These are phyloP conservation scores for Gossypium gossypioides DNA, from an alignment of 441 rosid genomes.

Conservation along the genomic window DNA sequence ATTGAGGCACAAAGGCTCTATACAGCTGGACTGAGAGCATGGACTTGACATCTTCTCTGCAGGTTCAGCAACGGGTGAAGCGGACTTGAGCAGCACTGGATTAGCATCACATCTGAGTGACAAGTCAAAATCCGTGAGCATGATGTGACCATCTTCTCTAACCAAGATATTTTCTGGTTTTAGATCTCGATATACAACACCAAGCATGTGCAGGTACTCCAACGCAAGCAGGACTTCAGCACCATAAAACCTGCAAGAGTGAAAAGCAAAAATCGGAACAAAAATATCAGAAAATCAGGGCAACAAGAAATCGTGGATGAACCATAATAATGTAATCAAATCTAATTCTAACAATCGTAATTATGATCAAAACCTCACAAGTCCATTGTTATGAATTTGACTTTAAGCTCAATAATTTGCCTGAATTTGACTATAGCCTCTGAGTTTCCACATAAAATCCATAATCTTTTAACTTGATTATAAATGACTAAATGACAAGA, in stretches of 20 bases:
- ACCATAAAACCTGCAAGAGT: constrained; percentile 46
- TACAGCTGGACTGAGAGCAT: constrained; percentile 57
- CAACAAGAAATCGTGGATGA: background rate
- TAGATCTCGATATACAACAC: constrained; percentile 68
- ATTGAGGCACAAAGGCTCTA: constrained; percentile 65
- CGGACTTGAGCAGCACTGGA: constrained; percentile 39
- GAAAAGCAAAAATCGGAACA: constrained; percentile 9
- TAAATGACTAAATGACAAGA: background rate
- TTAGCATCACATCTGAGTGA: constrained; percentile 51
- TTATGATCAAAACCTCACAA: background rate
- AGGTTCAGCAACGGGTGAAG: constrained; percentile 36
- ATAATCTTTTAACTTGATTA: background rate
- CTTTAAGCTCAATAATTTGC: background rate
- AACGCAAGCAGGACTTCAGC: constrained; percentile 73
- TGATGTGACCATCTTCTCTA: constrained; percentile 75
- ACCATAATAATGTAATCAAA: constrained; percentile 3
- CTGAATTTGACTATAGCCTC: background rate
- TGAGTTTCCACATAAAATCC: background rate
- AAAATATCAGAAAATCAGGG: background rate
- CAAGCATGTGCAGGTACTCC: constrained; percentile 81
- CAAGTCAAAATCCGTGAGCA: constrained; percentile 76
- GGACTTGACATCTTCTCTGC: constrained; percentile 49
- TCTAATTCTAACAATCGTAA: background rate
- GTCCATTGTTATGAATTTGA: background rate
- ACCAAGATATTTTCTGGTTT: constrained; percentile 75